Base-by-base conservation (phyloP, 345 rosid genomes). In the Microthlaspi erraticum region DNA sequence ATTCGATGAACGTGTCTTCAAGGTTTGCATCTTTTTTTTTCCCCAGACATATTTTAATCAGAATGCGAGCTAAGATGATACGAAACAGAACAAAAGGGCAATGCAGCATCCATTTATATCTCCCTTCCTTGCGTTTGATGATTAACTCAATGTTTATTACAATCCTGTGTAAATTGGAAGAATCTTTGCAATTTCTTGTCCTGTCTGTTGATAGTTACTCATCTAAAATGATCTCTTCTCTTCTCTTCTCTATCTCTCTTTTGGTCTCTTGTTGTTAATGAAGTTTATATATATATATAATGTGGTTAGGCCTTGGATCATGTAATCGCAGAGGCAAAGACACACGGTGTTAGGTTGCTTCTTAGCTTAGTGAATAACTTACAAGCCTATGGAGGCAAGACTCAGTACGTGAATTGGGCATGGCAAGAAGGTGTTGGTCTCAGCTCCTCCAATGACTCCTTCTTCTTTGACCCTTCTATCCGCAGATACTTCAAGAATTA, bases 341-440 rank as follows among this genome's bases (percentile, higher is more conserved):
- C 71, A 33, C 81, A 86, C 39, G 87, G 88, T 68, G 66, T 93
- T 59, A 84, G 91, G 80, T 79, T 91, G 75, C 89, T 93, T 72
- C 93, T 93, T 51, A 81, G 94, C 79, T 79, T 93, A 67, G 98
- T 91, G 36, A 89, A 93, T 60, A 93, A 93, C 86, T 82, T 93
- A 61, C 84, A 84, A 77, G 85, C 93, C 17, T 93, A 85, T 77
- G 98, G 98, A 36, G 98, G 97, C 51, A 93, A 93, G 83, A 89
- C 91, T 38, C 97, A 91, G 75, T 91, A 93, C 67, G 97, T 93
- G 43, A 85, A 91, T 36, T 93, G 98, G 97, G 98, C 98, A 32
- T 91, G 98, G 98, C 80, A 91, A 81, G 98, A 93, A 80, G 97
- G 98, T 44, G 75, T 89, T 71, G 98, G 91, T 42, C 82, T 89